Percentiles rank a stretch among this genome's conserved stretches.
Evolutionary conservation across 176 grass and related monocot genomes (phyloP).

Genomic region (Oryza rufipogon): DNA sequence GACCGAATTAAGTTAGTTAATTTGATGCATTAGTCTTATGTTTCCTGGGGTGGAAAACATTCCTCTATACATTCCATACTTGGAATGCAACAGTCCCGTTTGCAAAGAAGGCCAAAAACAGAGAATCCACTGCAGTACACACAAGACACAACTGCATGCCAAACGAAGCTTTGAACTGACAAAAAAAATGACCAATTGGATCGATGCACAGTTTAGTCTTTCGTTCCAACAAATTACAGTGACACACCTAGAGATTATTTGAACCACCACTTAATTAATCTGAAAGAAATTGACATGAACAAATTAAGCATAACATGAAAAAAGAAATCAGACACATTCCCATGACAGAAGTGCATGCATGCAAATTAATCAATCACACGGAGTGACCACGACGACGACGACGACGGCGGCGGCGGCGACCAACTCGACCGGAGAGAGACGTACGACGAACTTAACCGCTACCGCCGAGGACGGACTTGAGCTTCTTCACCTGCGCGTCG

Average conservation of each 20-base stretch:
- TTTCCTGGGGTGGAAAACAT: background rate
- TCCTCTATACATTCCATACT: background rate
- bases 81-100: background rate
- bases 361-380: constrained; percentile 3
- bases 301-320: background rate
- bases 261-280: background rate
- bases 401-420: too few relatives aligned
- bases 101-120: background rate
- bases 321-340: background rate
- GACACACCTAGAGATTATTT: background rate
- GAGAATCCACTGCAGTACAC: background rate
- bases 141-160: too few relatives aligned
- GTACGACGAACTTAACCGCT: constrained; percentile 36
- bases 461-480: constrained; percentile 76
- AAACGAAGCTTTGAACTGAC: background rate
- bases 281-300: background rate
- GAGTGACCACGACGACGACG: background rate
- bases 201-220: background rate
- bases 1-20: background rate
- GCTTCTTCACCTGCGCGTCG: constrained; percentile 75
- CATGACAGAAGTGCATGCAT: background rate
- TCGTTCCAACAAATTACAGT: background rate
- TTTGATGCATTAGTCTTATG: background rate
- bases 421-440: background rate
- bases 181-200: background rate